Evolutionary conservation across 2,329 filamentous ascomycete species (phyloP).

Genomic region (Pezicula carpinea): DNA sequence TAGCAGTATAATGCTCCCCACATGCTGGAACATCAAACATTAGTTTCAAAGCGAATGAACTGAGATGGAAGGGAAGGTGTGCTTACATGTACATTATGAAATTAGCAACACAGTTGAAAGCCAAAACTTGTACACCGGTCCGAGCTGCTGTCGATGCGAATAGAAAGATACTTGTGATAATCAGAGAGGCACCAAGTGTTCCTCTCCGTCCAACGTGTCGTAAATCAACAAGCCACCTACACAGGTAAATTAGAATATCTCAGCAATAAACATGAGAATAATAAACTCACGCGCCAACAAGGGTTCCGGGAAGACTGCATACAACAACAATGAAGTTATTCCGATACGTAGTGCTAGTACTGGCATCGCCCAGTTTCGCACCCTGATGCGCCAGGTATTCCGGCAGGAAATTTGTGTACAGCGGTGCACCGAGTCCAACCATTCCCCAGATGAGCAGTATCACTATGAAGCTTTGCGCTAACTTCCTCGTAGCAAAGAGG

Average conservation of each 20-base stretch:
- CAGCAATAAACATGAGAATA: too few species aligned
- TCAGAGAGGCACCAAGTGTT: conserved; percentile 42
- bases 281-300: conserved; percentile 37
- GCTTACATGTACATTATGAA: conserved; percentile 43
- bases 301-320: conserved; percentile 52
- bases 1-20: conserved; percentile 52
- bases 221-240: conserved; percentile 46
- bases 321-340: conserved; percentile 52
- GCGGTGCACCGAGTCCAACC: conserved; percentile 51
- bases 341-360: conserved; percentile 37
- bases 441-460: conserved; percentile 53
- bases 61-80: too few species aligned
- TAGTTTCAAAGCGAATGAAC: background rate
- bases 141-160: conserved; percentile 45
- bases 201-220: conserved; percentile 48
- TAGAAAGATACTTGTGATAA: conserved; percentile 47
- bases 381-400: conserved; percentile 26
- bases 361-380: conserved; percentile 7
- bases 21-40: conserved; percentile 28
- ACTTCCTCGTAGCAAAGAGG: conserved; percentile 46
- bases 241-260: too few species aligned
- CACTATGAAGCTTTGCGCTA: conserved; percentile 48
- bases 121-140: conserved; percentile 40
- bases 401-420: conserved; percentile 47
- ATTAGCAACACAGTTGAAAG: conserved; percentile 51